Evolutionary conservation across 352 stramenopile species (phyloP), one percentile per base, ranked within the genome.

Genomic region (Phytophthora macrochlamydospora): DNA sequence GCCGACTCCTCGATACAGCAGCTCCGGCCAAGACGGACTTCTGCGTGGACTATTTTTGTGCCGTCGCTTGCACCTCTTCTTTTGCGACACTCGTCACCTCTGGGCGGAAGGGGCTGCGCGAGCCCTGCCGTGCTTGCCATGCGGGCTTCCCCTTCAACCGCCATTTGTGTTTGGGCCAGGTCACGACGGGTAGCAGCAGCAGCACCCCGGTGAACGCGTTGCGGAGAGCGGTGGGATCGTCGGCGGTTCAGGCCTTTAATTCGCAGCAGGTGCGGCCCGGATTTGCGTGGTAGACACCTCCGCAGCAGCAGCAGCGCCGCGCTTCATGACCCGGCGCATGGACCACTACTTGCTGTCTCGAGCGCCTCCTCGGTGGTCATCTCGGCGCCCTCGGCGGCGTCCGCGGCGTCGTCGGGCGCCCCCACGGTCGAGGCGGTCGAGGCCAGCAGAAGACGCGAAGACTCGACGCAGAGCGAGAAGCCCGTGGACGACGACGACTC

Each of bases 311-410:
- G 6, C 35, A 6, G 13, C 43, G 18, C 40, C 46, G 52, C 48
- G 33, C 51, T 75, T 61, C 32, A 78, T 78, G 69, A 69, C 60
- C 56, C 69, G 60, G 65, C 65, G 56, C 44, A 74, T 74, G 53
- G 65, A 78, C 40, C 69, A 75, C 49, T 42, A 75, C 30, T 57
- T 78, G 44, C 48, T 59, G 45, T 53, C 61, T 30, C 46, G 65
- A n/a, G 65, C 61, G 18, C 64, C 69, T 18, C 59, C 35, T 24
- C 65, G 46, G 56, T 63, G 43, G 54, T 66, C 9, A 48, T 60
- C 18, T 24, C 44, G 6, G 40, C 56, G 29, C 46, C 69, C 45
- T 53, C 62, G 18, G 71, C 62, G 18, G 71, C 55, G 28, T 54
- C 63, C 30, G 30, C 43, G 8, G 59, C 65, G 56, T 53, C 55